These are phyloP conservation scores for Phytophthora tentaculata DNA, from an alignment of 352 stramenopile genomes.

Conservation along the genomic window DNA sequence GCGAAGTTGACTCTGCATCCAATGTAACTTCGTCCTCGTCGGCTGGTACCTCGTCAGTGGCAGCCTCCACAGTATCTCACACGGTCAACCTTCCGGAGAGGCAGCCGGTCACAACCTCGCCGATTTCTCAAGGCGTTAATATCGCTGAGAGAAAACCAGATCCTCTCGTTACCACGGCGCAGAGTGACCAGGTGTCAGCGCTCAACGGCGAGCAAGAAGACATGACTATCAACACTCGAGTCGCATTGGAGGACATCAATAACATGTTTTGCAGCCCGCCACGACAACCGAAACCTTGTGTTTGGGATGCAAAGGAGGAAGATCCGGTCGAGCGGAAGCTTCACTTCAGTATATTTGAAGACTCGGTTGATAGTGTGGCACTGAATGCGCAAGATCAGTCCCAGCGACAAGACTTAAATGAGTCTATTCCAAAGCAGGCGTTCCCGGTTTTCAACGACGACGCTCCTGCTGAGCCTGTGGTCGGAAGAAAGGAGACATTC, in stretches of 20 bases:
- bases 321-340: slow-evolving; percentile 83
- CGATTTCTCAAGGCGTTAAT: slow-evolving; percentile 15
- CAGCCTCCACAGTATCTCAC: slow-evolving; percentile 14
- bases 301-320: slow-evolving; percentile 58
- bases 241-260: slow-evolving; percentile 87
- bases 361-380: slow-evolving; percentile 75
- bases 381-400: slow-evolving; percentile 59
- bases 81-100: slow-evolving; percentile 5
- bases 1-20: slow-evolving; percentile 15
- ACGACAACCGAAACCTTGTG: slow-evolving; percentile 43
- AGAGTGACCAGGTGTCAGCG: slow-evolving; percentile 23
- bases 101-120: slow-evolving; percentile 7
- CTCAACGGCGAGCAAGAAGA: slow-evolving; percentile 73
- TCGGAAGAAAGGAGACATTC: slow-evolving; percentile 37
- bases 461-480: slow-evolving; percentile 12
- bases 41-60: slow-evolving; percentile 5
- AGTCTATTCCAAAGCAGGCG: slow-evolving; percentile 40
- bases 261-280: slow-evolving; percentile 88
- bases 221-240: slow-evolving; percentile 88
- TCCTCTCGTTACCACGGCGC: slow-evolving; percentile 1
- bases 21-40: slow-evolving; percentile 15
- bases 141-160: slow-evolving; percentile 12
- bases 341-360: slow-evolving; percentile 86
- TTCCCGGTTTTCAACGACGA: slow-evolving; percentile 65
- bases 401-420: slow-evolving; percentile 45